A percentile compares a stretch with the other conserved stretches of the same genome.
phyloP scores from a whole-genome alignment of 305 asterid genomes.

The Nicotiana rustica region DNA sequence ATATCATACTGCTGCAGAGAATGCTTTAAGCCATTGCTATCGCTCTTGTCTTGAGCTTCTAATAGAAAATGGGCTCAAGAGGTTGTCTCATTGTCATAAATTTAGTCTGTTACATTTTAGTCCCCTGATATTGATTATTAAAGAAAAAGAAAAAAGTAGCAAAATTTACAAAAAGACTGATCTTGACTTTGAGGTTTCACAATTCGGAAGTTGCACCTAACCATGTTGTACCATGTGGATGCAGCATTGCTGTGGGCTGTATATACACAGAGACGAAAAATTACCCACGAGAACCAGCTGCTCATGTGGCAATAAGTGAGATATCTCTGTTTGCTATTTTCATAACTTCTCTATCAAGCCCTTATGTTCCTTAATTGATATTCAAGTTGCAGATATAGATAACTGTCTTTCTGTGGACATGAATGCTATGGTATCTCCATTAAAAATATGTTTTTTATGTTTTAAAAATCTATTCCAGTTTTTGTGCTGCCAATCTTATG shows the following conservation, averaged over 20 bases:
- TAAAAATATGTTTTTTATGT: background rate
- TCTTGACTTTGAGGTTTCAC: slow-evolving; percentile 27
- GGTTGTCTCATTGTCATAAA: slow-evolving; percentile 50
- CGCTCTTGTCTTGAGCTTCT: slow-evolving; percentile 88
- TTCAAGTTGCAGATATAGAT: slow-evolving; percentile 17
- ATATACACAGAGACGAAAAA: slow-evolving; percentile 83
- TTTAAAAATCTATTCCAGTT: background rate
- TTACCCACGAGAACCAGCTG: slow-evolving; percentile 97
- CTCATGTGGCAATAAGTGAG: slow-evolving; percentile 92
- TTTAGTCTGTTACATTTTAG: background rate
- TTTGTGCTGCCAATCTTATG: background rate
- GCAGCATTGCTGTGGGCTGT: slow-evolving; percentile 85
- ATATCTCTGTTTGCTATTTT: slow-evolving; percentile 29
- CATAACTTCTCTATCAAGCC: background rate
- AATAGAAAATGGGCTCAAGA: slow-evolving; percentile 70
- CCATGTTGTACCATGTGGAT: slow-evolving; percentile 43
- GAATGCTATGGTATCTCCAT: background rate
- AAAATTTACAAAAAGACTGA: background rate
- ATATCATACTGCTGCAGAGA: slow-evolving; percentile 95
- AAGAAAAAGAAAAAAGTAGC: background rate
- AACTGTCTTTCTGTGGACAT: background rate
- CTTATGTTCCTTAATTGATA: background rate
- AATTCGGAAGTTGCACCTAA: background rate
- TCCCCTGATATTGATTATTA: slow-evolving; percentile 8
- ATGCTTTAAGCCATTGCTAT: slow-evolving; percentile 94